Evolutionary conservation across 2,329 filamentous ascomycete species (phyloP).

Genomic region (Cryphonectria nitschkei): DNA sequence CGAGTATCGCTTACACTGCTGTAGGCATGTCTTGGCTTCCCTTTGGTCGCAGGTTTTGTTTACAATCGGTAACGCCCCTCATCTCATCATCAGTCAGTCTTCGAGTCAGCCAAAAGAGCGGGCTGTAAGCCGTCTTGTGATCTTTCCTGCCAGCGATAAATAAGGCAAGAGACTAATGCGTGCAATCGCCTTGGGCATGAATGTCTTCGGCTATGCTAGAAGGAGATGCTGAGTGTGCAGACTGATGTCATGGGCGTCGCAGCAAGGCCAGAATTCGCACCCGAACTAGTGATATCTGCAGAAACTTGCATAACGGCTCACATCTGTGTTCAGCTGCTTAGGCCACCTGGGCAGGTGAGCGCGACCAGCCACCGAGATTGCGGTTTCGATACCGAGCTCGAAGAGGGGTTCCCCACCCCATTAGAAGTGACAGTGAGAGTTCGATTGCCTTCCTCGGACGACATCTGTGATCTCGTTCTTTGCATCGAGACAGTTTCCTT

Average conservation of each 20-base stretch:
- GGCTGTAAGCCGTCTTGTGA: background rate
- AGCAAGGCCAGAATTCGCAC: background rate
- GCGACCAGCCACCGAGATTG: background rate
- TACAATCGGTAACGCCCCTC: background rate
- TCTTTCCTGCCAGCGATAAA: background rate
- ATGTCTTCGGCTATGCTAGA: background rate
- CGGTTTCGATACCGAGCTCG: background rate
- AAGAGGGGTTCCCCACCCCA: background rate
- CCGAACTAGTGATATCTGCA: background rate
- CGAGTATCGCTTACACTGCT: background rate
- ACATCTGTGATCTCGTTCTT: background rate
- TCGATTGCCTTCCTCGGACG: background rate
- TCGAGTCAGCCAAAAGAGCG: background rate
- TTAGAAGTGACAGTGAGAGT: background rate
- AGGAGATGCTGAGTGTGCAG: background rate
- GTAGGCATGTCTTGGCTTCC: background rate
- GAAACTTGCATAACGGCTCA: background rate
- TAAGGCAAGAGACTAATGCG: background rate
- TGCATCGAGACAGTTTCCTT: background rate
- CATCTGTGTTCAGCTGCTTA: background rate
- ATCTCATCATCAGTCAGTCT: background rate
- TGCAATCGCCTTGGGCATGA: background rate
- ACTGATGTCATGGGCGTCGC: background rate
- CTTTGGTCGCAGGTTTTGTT: background rate
- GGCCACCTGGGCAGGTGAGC: background rate